Percentiles rank a stretch among this genome's conserved stretches.
Evolutionary conservation across 78 protist species (phyloP).

Genomic region (Planoprotostelium fungivorum): DNA sequence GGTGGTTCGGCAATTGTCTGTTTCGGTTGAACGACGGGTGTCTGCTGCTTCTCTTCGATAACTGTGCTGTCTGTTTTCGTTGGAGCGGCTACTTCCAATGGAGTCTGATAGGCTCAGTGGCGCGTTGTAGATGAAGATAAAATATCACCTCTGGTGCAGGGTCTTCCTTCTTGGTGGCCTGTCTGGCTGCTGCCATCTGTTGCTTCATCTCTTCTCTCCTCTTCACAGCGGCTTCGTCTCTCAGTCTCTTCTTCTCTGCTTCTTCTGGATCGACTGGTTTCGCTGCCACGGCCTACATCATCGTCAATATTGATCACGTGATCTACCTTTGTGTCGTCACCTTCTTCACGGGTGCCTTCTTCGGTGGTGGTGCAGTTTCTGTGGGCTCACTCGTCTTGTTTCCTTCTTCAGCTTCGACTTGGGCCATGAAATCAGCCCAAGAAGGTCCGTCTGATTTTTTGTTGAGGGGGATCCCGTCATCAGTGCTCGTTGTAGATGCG

Average conservation of each 20-base stretch:
- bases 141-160: background rate
- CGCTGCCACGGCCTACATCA: too few species aligned
- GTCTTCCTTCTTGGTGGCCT: background rate
- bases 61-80: too few species aligned
- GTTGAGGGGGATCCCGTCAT: too few species aligned
- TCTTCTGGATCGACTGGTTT: background rate
- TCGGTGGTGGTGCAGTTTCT: background rate
- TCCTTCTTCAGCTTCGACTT: background rate
- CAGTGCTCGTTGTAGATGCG: too few species aligned
- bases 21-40: too few species aligned
- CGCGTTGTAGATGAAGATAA: too few species aligned
- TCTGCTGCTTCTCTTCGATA: too few species aligned
- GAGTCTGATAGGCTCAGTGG: too few species aligned
- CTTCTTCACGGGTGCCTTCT: background rate
- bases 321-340: background rate
- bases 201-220: background rate
- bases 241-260: background rate
- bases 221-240: background rate
- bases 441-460: too few species aligned
- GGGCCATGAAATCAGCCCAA: background rate
- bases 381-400: background rate
- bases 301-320: background rate
- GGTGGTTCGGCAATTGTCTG: too few species aligned
- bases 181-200: background rate
- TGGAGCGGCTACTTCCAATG: too few species aligned